Conservation (phyloP, 768 basidiomycete species). For the Pluteus cervinus region DNA sequence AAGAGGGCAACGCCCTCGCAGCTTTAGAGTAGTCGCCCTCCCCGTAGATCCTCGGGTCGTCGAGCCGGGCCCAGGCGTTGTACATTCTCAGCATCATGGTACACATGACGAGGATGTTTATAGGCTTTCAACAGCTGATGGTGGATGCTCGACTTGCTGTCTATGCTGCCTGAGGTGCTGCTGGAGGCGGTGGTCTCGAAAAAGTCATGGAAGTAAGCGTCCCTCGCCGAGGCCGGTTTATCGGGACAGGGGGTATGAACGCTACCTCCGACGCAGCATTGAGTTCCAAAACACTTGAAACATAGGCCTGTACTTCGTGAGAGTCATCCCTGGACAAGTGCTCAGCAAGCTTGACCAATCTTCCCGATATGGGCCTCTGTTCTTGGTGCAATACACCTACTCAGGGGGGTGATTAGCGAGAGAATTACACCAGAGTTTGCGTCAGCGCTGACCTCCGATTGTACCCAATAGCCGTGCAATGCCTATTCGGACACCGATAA, state of each 20-base stretch:
- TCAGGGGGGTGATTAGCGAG: slow-evolving; percentile 6
- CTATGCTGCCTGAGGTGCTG: too few species aligned
- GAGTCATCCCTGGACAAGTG: slow-evolving; percentile 51
- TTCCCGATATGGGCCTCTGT: slow-evolving; percentile 25
- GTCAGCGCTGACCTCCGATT: slow-evolving; percentile 43
- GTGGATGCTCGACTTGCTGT: too few species aligned
- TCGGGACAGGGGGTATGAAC: neutral
- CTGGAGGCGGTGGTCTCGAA: slow-evolving; percentile 28
- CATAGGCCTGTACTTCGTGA: slow-evolving; percentile 57
- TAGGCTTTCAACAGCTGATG: too few species aligned
- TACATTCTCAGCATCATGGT: too few species aligned
- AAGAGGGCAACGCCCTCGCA: too few species aligned
- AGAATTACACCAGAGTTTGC: slow-evolving; percentile 4
- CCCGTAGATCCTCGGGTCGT: too few species aligned
- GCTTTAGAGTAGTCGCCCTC: too few species aligned
- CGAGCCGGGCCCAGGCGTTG: too few species aligned
- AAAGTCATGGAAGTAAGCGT: slow-evolving; percentile 22
- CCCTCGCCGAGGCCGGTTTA: neutral
- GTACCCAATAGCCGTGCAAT: slow-evolving; percentile 67
- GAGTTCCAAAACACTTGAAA: slow-evolving; percentile 26
- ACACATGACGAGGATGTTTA: too few species aligned
- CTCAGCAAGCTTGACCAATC: slow-evolving; percentile 33
- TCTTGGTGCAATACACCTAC: too few species aligned
- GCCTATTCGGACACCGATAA: slow-evolving; percentile 83
- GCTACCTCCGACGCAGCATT: too few species aligned